Conservation (phyloP, 1,139 yeast species). For the Hanseniaspora sp. region DNA sequence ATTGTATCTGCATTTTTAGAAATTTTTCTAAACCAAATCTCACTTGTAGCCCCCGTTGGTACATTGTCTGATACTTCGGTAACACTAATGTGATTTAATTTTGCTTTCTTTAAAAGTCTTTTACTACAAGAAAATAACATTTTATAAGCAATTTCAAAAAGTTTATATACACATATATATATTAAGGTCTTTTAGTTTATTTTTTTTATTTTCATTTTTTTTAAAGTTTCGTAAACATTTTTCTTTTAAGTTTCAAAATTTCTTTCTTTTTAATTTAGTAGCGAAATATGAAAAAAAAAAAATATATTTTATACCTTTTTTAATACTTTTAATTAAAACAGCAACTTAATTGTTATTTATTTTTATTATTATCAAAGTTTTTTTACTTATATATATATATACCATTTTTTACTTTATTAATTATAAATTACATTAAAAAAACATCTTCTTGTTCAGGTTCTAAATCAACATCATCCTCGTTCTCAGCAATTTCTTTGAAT, state of each 20-base stretch:
- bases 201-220: too few relatives aligned
- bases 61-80: constrained; percentile 4
- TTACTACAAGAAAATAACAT: background rate
- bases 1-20: background rate
- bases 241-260: too few relatives aligned
- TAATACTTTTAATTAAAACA: too few relatives aligned
- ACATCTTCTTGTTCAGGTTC: constrained; percentile 70
- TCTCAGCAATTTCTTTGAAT: constrained; percentile 56
- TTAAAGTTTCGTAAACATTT: too few relatives aligned
- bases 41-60: constrained; percentile 6
- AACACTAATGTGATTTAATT: background rate
- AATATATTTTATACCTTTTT: too few relatives aligned
- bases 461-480: constrained; percentile 30
- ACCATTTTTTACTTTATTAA: background rate
- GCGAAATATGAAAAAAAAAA: too few relatives aligned
- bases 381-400: too few relatives aligned
- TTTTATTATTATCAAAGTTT: too few relatives aligned
- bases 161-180: background rate
- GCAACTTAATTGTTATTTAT: too few relatives aligned
- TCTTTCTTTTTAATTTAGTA: too few relatives aligned
- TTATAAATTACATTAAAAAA: constrained; percentile 29
- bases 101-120: background rate
- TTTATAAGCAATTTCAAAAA: background rate
- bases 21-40: constrained; percentile 9
- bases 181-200: background rate